Base-by-base conservation (phyloP, 2,329 filamentous ascomycete genomes). In the Diaporthe vexans region DNA sequence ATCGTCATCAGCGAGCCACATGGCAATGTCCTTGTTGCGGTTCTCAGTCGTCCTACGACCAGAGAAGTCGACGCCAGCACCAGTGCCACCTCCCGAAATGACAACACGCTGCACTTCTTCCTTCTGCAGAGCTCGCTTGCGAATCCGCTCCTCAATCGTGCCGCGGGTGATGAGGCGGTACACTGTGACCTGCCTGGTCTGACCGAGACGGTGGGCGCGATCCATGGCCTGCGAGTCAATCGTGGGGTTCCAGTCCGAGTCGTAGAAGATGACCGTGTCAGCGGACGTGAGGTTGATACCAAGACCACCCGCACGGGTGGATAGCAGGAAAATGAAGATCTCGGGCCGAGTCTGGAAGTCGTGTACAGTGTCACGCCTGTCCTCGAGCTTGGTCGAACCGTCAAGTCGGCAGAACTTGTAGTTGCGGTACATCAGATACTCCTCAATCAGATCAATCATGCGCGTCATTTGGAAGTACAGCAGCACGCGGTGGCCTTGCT, bases 391-490 rank as follows among this genome's bases (percentile, higher is more conserved):
- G 57, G 97, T 99, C 24, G 95, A 98, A 81, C 97, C 97, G 80
- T 99, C 97, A 58, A 99, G 89, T 75, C 97, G 94, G 80, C 96
- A 97, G 85, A 98, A 99, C 84, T 97, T 98, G 92, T 98, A 98
- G 85, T 98, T 98, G 82, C 97, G 94, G 86, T 98, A 98, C 0
- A 97, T 98, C 74, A 99, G 88, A 79, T 98, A 99, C 84, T 99
- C 97, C 83, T 99, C 97, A 94, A 98, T 98, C 75, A 99, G 88
- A 82, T 99, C 96, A 81, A 99, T 98, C 97, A 99, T 99, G 81
- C 94, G 94, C 5, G 97, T 99, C 97, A 99, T 99, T 88, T 99
- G 97, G 94, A 99, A 99, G 88, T 99, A 99, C 26, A 99, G 88
- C 71, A 99, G 88, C 29, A 99, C 97, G 80, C 97, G 95, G 79